Evolutionary conservation across 2,329 filamentous ascomycete species (phyloP), one percentile per base, ranked within the genome.

Genomic region (Hymenoscyphus salicellus): DNA sequence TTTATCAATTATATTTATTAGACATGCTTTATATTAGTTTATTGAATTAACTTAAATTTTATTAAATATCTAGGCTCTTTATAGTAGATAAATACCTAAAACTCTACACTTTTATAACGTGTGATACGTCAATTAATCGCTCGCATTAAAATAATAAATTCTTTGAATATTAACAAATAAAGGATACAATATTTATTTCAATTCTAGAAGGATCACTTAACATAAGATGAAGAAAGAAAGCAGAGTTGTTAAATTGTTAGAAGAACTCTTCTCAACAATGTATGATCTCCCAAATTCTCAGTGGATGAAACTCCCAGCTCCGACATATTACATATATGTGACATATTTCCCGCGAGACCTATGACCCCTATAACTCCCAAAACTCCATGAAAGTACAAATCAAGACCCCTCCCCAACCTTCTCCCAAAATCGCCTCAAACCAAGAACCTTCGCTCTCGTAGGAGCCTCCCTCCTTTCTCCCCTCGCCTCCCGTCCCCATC

Each of bases 401-500:
- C 20, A 52, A 52, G 46, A 20, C 5, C 62, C 70, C 58, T 67
- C 66, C 1, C 81, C 79, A 26, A 89, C 78, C 20, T 81, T 79
- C 75, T 90, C 88, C 87, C 87, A 90, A 72, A 89, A 90, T 66
- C 80, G 79, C 70, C 82, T 82, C 63, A 91, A 74, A 33, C 83
- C 80, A 82, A 86, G 86, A 7, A 89, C 86, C 43, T 76, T 72
- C n/a, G 74, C 75, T 49, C 75, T 66, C 1, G 74, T 73, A 2
- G 74, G 76, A 33, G 65, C 76, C 78, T 38, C 83, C 75, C 61
- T 79, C 78, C 28, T 83, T 76, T 62, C 60, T 76, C 62, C 60
- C 36, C 23, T 79, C 77, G 70, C 80, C 79, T 82, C 79, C 17
- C 59, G 17, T 11, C 60, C 63, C 63, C 63, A 65, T 23, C 46